Percentiles rank a stretch among this genome's conserved stretches.
Evolutionary conservation across 306 rosid genomes (phyloP).

Genomic region (Pyrus pyrifolia): DNA sequence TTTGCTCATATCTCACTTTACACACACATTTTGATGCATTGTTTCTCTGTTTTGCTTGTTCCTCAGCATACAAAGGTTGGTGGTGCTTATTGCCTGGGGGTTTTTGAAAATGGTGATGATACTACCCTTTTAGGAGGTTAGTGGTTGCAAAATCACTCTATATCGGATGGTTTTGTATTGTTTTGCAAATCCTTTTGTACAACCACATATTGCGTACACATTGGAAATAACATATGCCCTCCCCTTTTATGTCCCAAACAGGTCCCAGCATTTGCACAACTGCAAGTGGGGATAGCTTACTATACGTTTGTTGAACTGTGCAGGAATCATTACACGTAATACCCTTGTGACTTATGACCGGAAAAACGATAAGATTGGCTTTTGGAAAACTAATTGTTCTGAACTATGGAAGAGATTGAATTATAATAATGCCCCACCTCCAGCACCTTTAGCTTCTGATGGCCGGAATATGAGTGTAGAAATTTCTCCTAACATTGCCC

Average conservation of each 20-base stretch:
- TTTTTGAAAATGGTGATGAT: slow-evolving; percentile 35
- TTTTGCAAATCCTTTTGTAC: background rate
- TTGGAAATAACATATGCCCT: background rate
- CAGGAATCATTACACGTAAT: slow-evolving; percentile 49
- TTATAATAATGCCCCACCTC: slow-evolving; percentile 18
- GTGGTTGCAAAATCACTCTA: background rate
- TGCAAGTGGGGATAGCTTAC: background rate
- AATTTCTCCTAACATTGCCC: slow-evolving; percentile 17
- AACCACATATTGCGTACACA: background rate
- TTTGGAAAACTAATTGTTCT: slow-evolving; percentile 50
- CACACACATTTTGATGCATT: background rate
- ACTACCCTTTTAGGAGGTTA: slow-evolving; percentile 55
- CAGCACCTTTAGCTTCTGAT: slow-evolving; percentile 7
- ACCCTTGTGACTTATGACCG: slow-evolving; percentile 51
- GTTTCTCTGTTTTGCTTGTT: background rate
- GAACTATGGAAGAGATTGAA: slow-evolving; percentile 36
- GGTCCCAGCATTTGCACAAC: background rate
- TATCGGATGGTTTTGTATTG: background rate
- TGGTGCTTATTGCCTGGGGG: slow-evolving; percentile 47
- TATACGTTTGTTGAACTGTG: background rate
- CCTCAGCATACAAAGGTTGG: slow-evolving; percentile 42
- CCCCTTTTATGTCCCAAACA: background rate
- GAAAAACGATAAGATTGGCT: slow-evolving; percentile 33
- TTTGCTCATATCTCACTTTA: background rate
- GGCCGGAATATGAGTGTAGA: slow-evolving; percentile 17